Evolutionary conservation across 2,329 filamentous ascomycete genomes (phyloP), one percentile per base, ranked within the genome.

Genomic region (Pseudovirgaria hyperparasitica): DNA sequence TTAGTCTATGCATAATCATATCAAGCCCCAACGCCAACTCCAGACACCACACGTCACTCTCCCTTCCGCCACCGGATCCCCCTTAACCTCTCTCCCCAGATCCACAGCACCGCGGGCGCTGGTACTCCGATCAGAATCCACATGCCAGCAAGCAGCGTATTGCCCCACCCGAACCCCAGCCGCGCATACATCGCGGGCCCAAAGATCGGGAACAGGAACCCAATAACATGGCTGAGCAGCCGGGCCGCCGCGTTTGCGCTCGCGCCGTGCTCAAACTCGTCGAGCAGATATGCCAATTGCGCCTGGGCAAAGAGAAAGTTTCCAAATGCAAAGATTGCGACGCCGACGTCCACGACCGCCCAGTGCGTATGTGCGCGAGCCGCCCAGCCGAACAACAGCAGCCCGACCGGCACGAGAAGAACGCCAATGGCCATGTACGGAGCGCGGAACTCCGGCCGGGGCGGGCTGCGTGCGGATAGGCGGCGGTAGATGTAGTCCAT

Each of bases 201-300:
- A 21, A 55, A 53, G 10, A 62, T 34, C 3, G 56, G 57, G 29
- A 60, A 43, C 11, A 20, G 23, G 9, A 30, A 30, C 10, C 11
- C 28, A 13, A 22, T 16, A 12, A 26, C 5, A 10, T 26, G 21
- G 5, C 28, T n/a, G 4, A 30, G 23, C 7, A 30, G 19, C 22
- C 19, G 23, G 7, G 14, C 12, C 67, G 72, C 5, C 68, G 71
- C 2, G 72, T 71, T 1, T 3, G 30, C 30, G n/a, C 63, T 70
- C 1, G 73, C 72, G n/a, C n/a, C n/a, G 32, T 61, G 50, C 0
- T 61, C 57, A 39, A 65, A 76, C 2, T 63, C 58, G 28, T 80
- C 73, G 26, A 77, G 66, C 2, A 77, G 56, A 36, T 81, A 81
- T 8, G 67, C 67, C 24, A 64, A 60, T 3, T 65, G 43, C 0